Conservation (phyloP, 2,329 filamentous ascomycete species). For the Bisporella sp. region DNA sequence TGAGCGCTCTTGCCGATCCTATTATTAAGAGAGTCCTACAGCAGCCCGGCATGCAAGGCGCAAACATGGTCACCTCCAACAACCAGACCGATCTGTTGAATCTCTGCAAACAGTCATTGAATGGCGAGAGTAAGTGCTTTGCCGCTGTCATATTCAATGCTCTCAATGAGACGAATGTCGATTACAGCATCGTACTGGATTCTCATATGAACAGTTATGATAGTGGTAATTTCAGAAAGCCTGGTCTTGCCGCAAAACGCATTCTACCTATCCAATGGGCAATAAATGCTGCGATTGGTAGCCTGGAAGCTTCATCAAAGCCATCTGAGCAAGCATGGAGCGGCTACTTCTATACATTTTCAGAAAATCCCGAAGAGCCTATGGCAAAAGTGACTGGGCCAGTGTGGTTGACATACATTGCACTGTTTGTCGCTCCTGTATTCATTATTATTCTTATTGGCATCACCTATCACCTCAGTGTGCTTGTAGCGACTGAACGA, state of each 20-base stretch:
- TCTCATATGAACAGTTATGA: conserved; percentile 7
- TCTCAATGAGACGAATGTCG: conserved; percentile 18
- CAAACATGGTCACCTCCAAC: conserved; percentile 7
- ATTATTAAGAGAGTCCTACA: conserved; percentile 14
- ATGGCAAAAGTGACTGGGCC: neutral
- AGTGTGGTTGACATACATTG: conserved; percentile 11
- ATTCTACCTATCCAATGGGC: conserved; percentile 20
- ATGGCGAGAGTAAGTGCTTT: conserved; percentile 18
- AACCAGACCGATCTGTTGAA: conserved; percentile 16
- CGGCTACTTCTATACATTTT: conserved; percentile 7
- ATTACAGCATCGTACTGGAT: conserved; percentile 15
- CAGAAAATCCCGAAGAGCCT: neutral
- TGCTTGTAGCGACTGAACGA: conserved; percentile 20
- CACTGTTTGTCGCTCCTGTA: conserved; percentile 14
- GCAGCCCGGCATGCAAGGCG: conserved; percentile 10
- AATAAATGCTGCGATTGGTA: conserved; percentile 15
- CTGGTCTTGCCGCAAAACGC: conserved; percentile 5
- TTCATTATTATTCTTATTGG: conserved; percentile 23
- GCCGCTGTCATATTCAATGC: conserved; percentile 18
- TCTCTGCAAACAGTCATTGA: conserved; percentile 16
- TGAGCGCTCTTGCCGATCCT: conserved; percentile 1
- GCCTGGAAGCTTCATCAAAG: conserved; percentile 10
- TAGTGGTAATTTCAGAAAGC: neutral
- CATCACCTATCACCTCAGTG: conserved; percentile 20
- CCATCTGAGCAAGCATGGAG: conserved; percentile 14